Evolutionary conservation across 108 stramenopile species (phyloP), one percentile per base, ranked within the genome.

Genomic region (Poteriospumella lacustris): DNA sequence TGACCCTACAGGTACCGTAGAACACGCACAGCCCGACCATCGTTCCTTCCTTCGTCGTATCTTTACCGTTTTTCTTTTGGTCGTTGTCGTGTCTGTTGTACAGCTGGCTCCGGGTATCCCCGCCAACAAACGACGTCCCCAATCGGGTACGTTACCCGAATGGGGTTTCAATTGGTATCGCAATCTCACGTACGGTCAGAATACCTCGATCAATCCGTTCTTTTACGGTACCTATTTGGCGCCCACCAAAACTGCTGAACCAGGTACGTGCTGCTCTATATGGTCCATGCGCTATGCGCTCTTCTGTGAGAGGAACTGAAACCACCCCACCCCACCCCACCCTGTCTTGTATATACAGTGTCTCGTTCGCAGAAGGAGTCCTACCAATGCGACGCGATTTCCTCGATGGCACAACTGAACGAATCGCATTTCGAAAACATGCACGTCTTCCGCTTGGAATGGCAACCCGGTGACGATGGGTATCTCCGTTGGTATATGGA

Each of bases 171-270:
- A 15, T n/a, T 73, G 70, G 70, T 73, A 73, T 24, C 15, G 24
- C 19, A 73, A 73, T 31, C 5, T 73, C 9, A 34, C 70, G 3
- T 73, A 34, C 42, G 70, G 70, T 26, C n/a, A 5, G 5, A 73
- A 73, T 42, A 56, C 47, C 42, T 73, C 70, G 5, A 73, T 73
- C 42, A 73, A 73, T 24, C 70, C 70, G 26, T 73, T 73, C 47
- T 73, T 73, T 24, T 73, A 73, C 42, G 70, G 70, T 42, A 73
- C 44, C 41, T 73, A 73, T 56, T 31, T 73, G 9, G 70, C 44
- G 9, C 44, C 12, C 15, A 73, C 70, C 28, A 73, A 38, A 12
- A 42, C 70, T 42, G 3, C 3, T 24, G 70, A 73, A 38, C 70
- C 70, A 12, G 42, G 64, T 68, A 40, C 12, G 64, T 68, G 19